phyloP scores from a whole-genome alignment of 306 rosid genomes.

The Cucurbita argyrosperma region DNA sequence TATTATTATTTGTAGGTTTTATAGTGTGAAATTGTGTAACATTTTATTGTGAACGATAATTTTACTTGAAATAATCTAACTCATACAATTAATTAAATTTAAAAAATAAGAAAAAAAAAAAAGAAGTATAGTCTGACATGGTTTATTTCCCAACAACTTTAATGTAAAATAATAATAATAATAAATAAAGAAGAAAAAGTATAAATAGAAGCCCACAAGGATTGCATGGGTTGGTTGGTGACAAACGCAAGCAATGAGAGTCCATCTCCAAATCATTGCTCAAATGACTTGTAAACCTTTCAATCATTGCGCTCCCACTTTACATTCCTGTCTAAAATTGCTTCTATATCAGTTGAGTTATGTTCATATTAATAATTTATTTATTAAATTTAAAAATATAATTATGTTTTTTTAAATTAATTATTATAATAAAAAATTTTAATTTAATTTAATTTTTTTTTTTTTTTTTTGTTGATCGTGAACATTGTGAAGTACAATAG shows the following conservation, averaged over 20 bases:
- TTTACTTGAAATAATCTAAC: too few relatives aligned
- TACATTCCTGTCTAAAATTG: neutral
- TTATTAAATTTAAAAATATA: too few relatives aligned
- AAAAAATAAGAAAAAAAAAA: neutral
- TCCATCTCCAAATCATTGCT: constrained; percentile 1
- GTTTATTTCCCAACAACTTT: neutral
- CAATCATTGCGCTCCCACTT: neutral
- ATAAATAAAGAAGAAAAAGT: neutral
- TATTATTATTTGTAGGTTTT: too few relatives aligned
- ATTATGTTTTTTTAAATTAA: too few relatives aligned
- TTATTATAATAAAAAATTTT: too few relatives aligned
- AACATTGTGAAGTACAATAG: neutral
- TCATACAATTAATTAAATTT: too few relatives aligned
- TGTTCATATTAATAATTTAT: too few relatives aligned
- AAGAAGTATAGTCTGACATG: neutral
- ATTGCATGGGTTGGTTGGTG: neutral
- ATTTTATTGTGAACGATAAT: too few relatives aligned
- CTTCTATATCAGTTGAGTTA: too few relatives aligned
- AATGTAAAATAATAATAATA: neutral
- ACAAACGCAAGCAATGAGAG: neutral
- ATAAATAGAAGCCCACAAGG: neutral
- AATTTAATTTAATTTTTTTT: too few relatives aligned
- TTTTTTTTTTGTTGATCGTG: too few relatives aligned
- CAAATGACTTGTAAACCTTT: neutral
- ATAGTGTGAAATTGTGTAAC: too few relatives aligned